Base-by-base conservation (phyloP, 1,139 yeast genomes). In the Kurtzmaniella natalensis region DNA sequence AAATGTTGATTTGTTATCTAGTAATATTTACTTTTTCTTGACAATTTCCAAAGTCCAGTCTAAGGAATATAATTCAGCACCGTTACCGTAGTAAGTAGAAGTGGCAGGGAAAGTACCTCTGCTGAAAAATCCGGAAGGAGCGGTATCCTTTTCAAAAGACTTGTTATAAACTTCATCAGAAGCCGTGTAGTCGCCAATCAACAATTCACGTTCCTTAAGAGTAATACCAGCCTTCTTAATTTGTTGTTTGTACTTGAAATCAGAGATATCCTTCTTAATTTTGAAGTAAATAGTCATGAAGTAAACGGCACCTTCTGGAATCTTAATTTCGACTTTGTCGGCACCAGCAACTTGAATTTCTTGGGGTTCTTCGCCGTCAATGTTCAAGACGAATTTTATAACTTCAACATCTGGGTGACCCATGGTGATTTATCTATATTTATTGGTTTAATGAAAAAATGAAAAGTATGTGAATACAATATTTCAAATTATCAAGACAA, bases 271-370 rank as follows among this genome's bases (percentile, higher is more conserved):
- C 32, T 50, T 53, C 41, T 53, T 51, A 18, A 61, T 71, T 37
- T 47, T 48, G 48, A 68, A 68, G 37, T 57, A 53, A 34, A 66
- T 47, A 16, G 66, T 59, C 40, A 57, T 57, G 33, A 39, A 37
- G 42, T 64, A 67, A 39, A 57, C 61, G 24, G 68, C 52, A 31
- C 55, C 59, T 47, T 67, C 74, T 8, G 73, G 72, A 36, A 68
- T 57, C 36, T 48, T 42, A 44, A 66, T 46, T 7, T 50, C 45
- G 24, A 65, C 48, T 11, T 49, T 41, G 10, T 62, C 65, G 5
- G 46, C 57, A 10, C 57, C 68, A 16, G 43, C 44, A 15, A 64
- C 65, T 17, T 39, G 58, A 26, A 64, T 57, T 3, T 42, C 50
- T 5, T 44, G 33, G 10, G 53, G 50, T 17, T 57, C 62, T 25